Evolutionary conservation across 169 alveolate species (phyloP), one percentile per base, ranked within the genome.

Genomic region (Plasmodium gonderi): DNA sequence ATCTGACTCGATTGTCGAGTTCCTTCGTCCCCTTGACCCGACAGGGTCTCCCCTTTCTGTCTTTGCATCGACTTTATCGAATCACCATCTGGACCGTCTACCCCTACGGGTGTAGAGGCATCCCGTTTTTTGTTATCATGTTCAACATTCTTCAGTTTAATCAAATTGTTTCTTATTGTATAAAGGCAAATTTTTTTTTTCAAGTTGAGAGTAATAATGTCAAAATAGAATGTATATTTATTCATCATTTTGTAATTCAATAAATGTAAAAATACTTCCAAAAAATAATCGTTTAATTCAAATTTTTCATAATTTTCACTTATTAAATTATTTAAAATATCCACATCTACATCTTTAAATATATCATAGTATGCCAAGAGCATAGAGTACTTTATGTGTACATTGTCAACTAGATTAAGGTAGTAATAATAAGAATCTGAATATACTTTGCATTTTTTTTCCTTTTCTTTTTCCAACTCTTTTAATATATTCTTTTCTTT

Each of bases 381-480:
- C 38, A 38, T 26, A 2, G 94, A 64, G 20, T 77, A 40, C 0
- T 6, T 76, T 11, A 60, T 11, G 26, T 77, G 64, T 7, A 64
- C 11, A 4, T 42, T 44, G 20, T 77, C 82, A 20, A 90, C 31
- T 65, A 29, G 4, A 14, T 90, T 76, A 9, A 90, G 20, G 26
- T n/a, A 90, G 26, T 90, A 54, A 36, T 76, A 78, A 38, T 90
- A 90, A 2, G 94, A 90, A 45, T 78, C 47, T 1, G 81, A 64
- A 90, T 64, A 64, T 3, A 17, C 54, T n/a, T 54, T 33, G 8
- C 47, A 65, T 42, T 44, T 79, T 12, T 78, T 40, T n/a, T 76
- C 9, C 6, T 65, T 17, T 1, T 64, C 68, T 36, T 5, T 60
- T 7, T 65, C 33, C 51, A 90, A 44, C 38, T 76, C 38, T 36